phyloP scores from a whole-genome alignment of 169 alveolate species.

The Cryptosporidium xiaoi region DNA sequence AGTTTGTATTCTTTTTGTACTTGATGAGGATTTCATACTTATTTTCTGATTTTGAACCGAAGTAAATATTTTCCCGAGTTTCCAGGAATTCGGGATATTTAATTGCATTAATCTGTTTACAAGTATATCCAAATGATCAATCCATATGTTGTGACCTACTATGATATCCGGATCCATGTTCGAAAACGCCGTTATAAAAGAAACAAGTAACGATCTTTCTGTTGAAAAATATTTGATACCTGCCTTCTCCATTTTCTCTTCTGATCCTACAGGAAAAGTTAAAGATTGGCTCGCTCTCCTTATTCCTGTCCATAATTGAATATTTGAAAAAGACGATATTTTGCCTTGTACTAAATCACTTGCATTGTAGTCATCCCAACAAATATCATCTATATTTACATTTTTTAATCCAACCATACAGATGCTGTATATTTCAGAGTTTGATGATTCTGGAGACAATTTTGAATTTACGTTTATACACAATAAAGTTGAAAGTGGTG shows the following conservation, averaged over 20 bases:
- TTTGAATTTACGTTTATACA: conserved; percentile 39
- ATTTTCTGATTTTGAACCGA: conserved; percentile 13
- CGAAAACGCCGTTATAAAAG: conserved; percentile 37
- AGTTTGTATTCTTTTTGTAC: conserved; percentile 54
- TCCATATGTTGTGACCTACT: conserved; percentile 80
- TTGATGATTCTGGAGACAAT: conserved; percentile 16
- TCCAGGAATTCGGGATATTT: conserved; percentile 55
- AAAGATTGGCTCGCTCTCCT: conserved; percentile 11
- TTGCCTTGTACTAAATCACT: conserved; percentile 15
- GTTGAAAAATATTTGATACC: conserved; percentile 56
- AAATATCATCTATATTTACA: conserved; percentile 33
- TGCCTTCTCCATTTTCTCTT: conserved; percentile 60
- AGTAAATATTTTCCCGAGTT: conserved; percentile 23
- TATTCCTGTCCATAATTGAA: conserved; percentile 58
- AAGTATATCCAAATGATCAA: conserved; percentile 75
- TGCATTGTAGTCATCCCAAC: conserved; percentile 37
- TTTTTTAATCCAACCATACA: conserved; percentile 31
- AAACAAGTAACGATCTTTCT: conserved; percentile 46
- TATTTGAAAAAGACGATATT: neutral
- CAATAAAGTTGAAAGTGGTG: conserved; percentile 17
- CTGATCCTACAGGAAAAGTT: conserved; percentile 56
- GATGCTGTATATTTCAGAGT: conserved; percentile 53
- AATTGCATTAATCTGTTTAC: conserved; percentile 77
- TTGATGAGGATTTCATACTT: conserved; percentile 21
- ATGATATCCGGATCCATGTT: conserved; percentile 81